Conservation (phyloP, 164 flowering plant genomes). For the Tinospora cordifolia region DNA sequence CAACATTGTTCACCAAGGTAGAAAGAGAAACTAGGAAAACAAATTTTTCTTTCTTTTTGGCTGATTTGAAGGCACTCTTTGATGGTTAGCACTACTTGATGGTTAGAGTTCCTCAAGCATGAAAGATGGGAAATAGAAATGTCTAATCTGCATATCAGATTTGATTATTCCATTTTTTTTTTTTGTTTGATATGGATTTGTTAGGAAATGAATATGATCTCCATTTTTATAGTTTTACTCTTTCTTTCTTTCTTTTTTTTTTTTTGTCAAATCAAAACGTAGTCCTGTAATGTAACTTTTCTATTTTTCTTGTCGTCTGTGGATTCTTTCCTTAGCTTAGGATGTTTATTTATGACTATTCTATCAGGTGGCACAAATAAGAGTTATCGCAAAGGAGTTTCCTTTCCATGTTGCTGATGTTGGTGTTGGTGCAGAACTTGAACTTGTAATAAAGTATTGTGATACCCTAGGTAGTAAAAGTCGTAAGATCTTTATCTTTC, state of each 20-base stretch:
- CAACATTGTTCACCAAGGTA: too few relatives aligned
- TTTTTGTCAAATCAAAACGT: too few relatives aligned
- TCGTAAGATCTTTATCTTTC: constrained; percentile 4
- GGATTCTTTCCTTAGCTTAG: neutral
- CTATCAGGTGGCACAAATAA: constrained; percentile 66
- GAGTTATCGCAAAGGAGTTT: constrained; percentile 32
- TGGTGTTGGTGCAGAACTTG: constrained; percentile 62
- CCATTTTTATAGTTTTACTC: neutral
- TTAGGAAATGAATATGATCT: neutral
- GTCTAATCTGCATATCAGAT: neutral
- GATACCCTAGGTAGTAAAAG: constrained; percentile 55
- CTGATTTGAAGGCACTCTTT: too few relatives aligned
- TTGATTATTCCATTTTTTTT: neutral
- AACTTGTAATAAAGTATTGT: constrained; percentile 41
- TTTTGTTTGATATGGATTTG: neutral
- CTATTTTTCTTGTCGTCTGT: constrained; percentile 8
- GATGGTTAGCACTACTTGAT: too few relatives aligned
- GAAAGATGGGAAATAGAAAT: neutral
- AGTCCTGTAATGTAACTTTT: neutral
- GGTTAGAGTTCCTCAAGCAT: neutral
- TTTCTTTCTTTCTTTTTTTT: neutral
- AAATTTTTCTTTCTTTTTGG: too few relatives aligned
- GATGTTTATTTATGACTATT: constrained; percentile 7
- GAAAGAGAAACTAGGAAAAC: too few relatives aligned
- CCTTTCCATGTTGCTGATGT: constrained; percentile 35